These are phyloP conservation scores for Globisporangium cylindrosporum DNA, from an alignment of 352 stramenopile species.

Conservation along the genomic window DNA sequence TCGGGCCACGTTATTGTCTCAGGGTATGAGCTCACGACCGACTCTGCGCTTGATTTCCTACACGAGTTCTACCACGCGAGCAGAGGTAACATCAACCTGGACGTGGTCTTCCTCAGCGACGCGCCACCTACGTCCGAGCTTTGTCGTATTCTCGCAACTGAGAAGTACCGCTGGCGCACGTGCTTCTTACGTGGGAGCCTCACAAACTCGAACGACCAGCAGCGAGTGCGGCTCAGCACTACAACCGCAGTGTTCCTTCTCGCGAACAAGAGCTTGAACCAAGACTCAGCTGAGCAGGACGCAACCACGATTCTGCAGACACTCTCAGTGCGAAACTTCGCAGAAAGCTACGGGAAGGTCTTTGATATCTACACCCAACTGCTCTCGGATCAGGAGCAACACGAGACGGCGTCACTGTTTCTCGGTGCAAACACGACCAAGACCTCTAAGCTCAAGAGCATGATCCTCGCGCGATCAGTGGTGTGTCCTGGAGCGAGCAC, in stretches of 20 bases:
- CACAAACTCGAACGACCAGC: constrained; percentile 42
- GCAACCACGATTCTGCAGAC: constrained; percentile 53
- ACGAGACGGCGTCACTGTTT: constrained; percentile 42
- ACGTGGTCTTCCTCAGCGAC: constrained; percentile 65
- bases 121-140: constrained; percentile 35
- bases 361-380: constrained; percentile 62
- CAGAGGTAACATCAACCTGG: constrained; percentile 52
- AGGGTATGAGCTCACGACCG: constrained; percentile 38
- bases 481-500: constrained; percentile 60
- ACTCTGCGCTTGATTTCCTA: constrained; percentile 54
- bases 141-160: constrained; percentile 34
- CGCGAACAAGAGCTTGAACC: constrained; percentile 33
- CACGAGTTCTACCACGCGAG: constrained; percentile 72
- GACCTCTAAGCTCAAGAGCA: constrained; percentile 40
- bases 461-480: constrained; percentile 51
- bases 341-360: constrained; percentile 40
- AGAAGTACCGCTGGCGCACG: constrained; percentile 44
- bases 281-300: constrained; percentile 37
- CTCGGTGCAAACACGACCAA: constrained; percentile 47
- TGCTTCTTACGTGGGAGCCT: constrained; percentile 56
- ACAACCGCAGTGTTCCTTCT: constrained; percentile 68
- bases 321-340: constrained; percentile 57
- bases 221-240: constrained; percentile 37
- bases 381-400: constrained; percentile 40
- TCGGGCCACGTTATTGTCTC: constrained; percentile 67